phyloP scores from a whole-genome alignment of 2,329 filamentous ascomycete species.

The Fusarium virguliforme region DNA sequence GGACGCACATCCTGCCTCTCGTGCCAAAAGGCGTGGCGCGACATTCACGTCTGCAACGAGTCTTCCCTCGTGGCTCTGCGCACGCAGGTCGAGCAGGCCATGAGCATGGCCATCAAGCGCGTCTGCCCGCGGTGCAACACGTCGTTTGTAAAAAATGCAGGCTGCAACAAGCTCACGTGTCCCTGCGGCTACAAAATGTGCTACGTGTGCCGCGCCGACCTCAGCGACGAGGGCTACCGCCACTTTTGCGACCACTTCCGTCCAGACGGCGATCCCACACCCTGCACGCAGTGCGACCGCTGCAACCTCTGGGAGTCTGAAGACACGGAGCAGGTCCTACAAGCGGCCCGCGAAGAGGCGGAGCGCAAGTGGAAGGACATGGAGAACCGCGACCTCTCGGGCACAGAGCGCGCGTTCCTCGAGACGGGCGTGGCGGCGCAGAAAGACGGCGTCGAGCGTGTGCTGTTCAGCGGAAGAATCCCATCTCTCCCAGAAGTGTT shows the following conservation, averaged over 20 bases:
- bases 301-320: slow-evolving; percentile 87
- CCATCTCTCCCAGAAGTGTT: slow-evolving; percentile 63
- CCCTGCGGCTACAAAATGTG: slow-evolving; percentile 98
- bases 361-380: slow-evolving; percentile 79
- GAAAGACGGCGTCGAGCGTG: slow-evolving; percentile 52
- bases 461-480: slow-evolving; percentile 54
- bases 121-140: slow-evolving; percentile 94
- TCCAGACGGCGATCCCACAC: slow-evolving; percentile 79
- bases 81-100: slow-evolving; percentile 91
- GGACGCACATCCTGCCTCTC: slow-evolving; percentile 81
- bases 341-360: slow-evolving; percentile 78
- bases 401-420: slow-evolving; percentile 70
- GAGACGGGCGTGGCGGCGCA: slow-evolving; percentile 66
- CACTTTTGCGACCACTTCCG: slow-evolving; percentile 98
- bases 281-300: slow-evolving; percentile 84
- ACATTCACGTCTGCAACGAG: slow-evolving; percentile 93
- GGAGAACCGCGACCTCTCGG: slow-evolving; percentile 72
- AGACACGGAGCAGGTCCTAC: slow-evolving; percentile 78
- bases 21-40: slow-evolving; percentile 87
- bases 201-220: slow-evolving; percentile 90
- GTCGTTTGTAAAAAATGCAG: slow-evolving; percentile 91
- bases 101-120: slow-evolving; percentile 94
- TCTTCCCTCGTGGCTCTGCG: slow-evolving; percentile 85
- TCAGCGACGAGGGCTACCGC: slow-evolving; percentile 82
- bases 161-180: slow-evolving; percentile 98